phyloP scores from a whole-genome alignment of 2,329 filamentous ascomycete genomes.

The Fusarium pilosicola region DNA sequence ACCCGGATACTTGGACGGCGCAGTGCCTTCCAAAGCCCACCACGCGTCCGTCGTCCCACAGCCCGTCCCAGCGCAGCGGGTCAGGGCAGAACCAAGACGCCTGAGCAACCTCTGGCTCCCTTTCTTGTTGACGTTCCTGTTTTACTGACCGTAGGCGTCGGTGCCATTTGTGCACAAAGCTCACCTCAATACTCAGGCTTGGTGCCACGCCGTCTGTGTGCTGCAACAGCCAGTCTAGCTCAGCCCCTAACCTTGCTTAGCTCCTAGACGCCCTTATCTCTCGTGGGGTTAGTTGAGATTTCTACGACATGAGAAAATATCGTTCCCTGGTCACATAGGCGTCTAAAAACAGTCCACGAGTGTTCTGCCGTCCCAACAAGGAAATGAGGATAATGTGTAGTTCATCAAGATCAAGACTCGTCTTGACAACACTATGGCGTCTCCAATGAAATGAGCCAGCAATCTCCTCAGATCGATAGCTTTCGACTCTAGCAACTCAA shows the following conservation, averaged over 20 bases:
- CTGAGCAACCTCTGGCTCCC: slow-evolving; percentile 13
- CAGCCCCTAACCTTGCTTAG: slow-evolving; percentile 15
- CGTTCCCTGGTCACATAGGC: background rate
- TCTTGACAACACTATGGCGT: slow-evolving; percentile 1
- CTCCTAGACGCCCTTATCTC: slow-evolving; percentile 34
- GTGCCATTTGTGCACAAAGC: slow-evolving; percentile 19
- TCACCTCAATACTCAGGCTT: slow-evolving; percentile 28
- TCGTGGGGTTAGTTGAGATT: slow-evolving; percentile 27
- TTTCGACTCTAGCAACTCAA: background rate
- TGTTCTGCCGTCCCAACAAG: slow-evolving; percentile 11
- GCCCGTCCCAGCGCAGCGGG: slow-evolving; percentile 33
- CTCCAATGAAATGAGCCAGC: background rate
- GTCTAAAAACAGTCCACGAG: slow-evolving; percentile 19
- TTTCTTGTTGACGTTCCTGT: slow-evolving; percentile 15
- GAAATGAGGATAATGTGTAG: background rate
- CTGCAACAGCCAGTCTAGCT: slow-evolving; percentile 30
- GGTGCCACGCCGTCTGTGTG: slow-evolving; percentile 41
- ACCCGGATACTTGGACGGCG: slow-evolving; percentile 15
- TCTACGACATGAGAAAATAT: slow-evolving; percentile 5
- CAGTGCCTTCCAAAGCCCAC: slow-evolving; percentile 15
- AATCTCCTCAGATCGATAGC: slow-evolving; percentile 7
- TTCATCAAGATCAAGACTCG: background rate
- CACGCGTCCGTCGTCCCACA: slow-evolving; percentile 31
- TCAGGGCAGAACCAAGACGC: slow-evolving; percentile 21
- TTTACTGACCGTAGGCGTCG: slow-evolving; percentile 2